phyloP scores from a whole-genome alignment of 176 grass and related monocot genomes.

The Cenchrus fungigraminus region DNA sequence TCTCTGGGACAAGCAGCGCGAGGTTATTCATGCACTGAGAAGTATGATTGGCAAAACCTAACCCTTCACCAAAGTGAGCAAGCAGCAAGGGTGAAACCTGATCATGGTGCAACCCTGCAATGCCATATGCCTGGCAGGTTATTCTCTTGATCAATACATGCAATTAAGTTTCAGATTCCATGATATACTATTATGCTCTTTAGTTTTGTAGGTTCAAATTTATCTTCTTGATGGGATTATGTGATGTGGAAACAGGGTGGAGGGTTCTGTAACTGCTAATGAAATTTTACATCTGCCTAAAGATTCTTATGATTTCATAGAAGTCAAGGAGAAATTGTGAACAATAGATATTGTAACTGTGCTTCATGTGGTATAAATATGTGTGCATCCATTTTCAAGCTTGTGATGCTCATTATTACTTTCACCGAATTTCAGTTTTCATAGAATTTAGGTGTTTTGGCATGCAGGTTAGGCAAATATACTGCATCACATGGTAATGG shows the following conservation, averaged over 20 bases:
- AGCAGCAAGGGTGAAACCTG: conserved; percentile 22
- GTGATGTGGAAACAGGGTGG: conserved; percentile 32
- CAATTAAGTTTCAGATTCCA: conserved; percentile 14
- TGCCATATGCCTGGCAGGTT: conserved; percentile 30
- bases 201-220: conserved; percentile 21
- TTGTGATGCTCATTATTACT: neutral
- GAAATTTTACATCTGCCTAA: neutral
- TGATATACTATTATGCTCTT: conserved; percentile 10
- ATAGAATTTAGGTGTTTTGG: neutral
- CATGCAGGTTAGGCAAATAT: conserved; percentile 8
- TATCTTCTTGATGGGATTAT: conserved; percentile 13
- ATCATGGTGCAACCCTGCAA: conserved; percentile 14
- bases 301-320: neutral
- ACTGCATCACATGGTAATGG: conserved; percentile 15
- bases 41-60: conserved; percentile 49
- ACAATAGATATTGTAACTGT: conserved; percentile 2
- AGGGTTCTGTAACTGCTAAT: conserved; percentile 25
- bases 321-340: neutral
- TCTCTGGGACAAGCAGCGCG: conserved; percentile 8
- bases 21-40: conserved; percentile 20
- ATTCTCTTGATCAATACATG: conserved; percentile 15
- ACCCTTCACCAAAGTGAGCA: conserved; percentile 23
- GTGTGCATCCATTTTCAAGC: neutral
- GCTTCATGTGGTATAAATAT: neutral
- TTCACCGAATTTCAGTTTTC: neutral